Evolutionary conservation across 768 basidiomycete genomes (phyloP), one percentile per base, ranked within the genome.

Genomic region (Gloeostereum incarnatum): DNA sequence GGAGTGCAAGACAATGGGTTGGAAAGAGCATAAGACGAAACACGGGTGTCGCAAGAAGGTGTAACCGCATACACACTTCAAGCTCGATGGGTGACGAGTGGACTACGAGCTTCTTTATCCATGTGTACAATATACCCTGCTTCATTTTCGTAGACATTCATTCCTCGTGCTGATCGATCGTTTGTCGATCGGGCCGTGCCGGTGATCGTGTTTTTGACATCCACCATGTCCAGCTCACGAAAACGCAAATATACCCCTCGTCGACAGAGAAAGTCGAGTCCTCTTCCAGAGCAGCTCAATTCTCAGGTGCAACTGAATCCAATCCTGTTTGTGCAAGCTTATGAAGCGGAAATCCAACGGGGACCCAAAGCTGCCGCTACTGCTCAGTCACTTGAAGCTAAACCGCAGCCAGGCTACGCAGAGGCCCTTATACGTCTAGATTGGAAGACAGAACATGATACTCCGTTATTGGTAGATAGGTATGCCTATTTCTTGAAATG

Each of bases 401-500:
- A 35, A 35, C 25, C 17, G 30, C 25, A 33, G 20, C 31, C 36
- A 17, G 16, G 33, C 38, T 22, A 16, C n/a, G 30, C 22, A 35
- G 42, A 50, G 36, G 36, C 4, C 19, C 35, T 40, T 10, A 32
- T 31, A 36, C 31, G 7, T 55, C 51, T 31, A 37, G 43, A 42
- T 40, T 42, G 17, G 53, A 53, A 17, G 55, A 59, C 22, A 24
- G 25, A 39, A 21, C 33, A 21, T 23, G 20, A 38, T 4, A 27
- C 32, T 13, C 38, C 27, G 35, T 27, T 85, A 3, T 91, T 82
- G 85, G 73, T 86, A 39, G 88, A 93, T 65, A 80, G 88, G 88
- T 91, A 77, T 54, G 82, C 71, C 45, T 55, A 47, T 58, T 42
- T 39, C 33, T 35, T 37, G 17, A 33, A 24, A 29, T 17, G 16